Percentiles rank a stretch among this genome's conserved stretches.
These are phyloP conservation scores for Rhodamnia rubescens DNA, from an alignment of 345 rosid species.

Conservation along the genomic window DNA sequence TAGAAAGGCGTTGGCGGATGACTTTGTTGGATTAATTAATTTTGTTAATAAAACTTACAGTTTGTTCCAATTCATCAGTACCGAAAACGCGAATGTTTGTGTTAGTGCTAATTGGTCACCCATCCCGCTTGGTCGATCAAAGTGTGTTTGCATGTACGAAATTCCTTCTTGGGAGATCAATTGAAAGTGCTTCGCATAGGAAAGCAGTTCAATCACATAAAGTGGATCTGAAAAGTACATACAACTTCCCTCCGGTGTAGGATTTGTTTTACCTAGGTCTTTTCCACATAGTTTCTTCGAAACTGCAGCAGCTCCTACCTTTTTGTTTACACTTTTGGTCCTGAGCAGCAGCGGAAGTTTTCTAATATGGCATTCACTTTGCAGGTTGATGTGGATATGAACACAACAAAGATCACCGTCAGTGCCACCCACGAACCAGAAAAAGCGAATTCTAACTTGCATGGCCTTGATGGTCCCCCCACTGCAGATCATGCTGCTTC, in stretches of 20 bases:
- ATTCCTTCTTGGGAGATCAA: background rate
- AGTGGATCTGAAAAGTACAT: background rate
- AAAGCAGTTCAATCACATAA: background rate
- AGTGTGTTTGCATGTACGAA: background rate
- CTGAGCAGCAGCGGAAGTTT: background rate
- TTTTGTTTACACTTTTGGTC: background rate
- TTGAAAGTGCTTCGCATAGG: background rate
- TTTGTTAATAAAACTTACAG: no score
- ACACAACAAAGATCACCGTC: constrained; percentile 4
- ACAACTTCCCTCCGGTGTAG: background rate
- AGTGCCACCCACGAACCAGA: background rate
- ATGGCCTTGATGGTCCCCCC: background rate
- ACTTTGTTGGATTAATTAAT: background rate
- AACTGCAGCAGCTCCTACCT: background rate
- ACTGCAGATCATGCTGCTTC: constrained; percentile 2
- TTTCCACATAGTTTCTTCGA: background rate
- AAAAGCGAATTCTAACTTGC: background rate
- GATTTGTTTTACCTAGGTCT: background rate
- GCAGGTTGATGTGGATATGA: constrained; percentile 45
- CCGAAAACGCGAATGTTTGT: no score
- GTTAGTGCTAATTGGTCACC: background rate
- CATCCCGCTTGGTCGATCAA: background rate
- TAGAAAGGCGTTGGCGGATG: background rate
- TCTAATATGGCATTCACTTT: background rate
- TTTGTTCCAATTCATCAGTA: background rate